These are phyloP conservation scores for Rhinocladiella similis DNA, from an alignment of 2,329 filamentous ascomycete genomes.

Conservation along the genomic window DNA sequence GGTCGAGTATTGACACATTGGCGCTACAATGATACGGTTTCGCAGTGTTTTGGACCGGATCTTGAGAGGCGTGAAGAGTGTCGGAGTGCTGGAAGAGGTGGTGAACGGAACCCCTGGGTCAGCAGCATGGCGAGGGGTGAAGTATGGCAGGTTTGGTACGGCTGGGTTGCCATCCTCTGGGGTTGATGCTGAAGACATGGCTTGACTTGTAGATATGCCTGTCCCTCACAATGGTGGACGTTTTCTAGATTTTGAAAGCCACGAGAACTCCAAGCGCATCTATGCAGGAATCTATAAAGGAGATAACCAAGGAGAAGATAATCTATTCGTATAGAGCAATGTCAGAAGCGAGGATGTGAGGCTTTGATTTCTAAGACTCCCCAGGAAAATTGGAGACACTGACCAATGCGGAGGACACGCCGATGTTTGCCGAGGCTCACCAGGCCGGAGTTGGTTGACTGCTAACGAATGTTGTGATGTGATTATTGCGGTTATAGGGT, in stretches of 20 bases:
- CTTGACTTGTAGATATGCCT: neutral
- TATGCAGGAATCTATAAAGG: neutral
- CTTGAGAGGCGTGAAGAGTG: constrained; percentile 46
- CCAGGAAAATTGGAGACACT: constrained; percentile 4
- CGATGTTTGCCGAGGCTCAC: constrained; percentile 7
- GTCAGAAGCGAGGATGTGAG: neutral
- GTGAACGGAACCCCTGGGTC: constrained; percentile 22
- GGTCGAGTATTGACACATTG: constrained; percentile 59
- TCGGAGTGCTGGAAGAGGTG: constrained; percentile 18
- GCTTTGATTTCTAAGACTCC: constrained; percentile 13
- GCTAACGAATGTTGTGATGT: too few relatives aligned
- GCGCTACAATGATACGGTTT: constrained; percentile 57
- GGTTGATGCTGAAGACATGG: constrained; percentile 7
- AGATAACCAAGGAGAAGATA: neutral
- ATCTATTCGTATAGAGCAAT: neutral
- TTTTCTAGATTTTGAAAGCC: too few relatives aligned
- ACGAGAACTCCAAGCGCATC: too few relatives aligned
- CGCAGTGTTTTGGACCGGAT: constrained; percentile 55
- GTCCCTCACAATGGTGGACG: too few relatives aligned
- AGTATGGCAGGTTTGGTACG: constrained; percentile 28
- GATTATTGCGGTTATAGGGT: too few relatives aligned
- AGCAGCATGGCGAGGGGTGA: constrained; percentile 24
- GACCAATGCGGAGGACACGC: neutral
- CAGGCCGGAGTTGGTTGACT: neutral
- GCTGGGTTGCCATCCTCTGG: constrained; percentile 16